Percentiles rank a stretch among this genome's conserved stretches.
Conservation (phyloP, 805 yeast genomes). For the Hanseniaspora pseudoguilliermondii region DNA sequence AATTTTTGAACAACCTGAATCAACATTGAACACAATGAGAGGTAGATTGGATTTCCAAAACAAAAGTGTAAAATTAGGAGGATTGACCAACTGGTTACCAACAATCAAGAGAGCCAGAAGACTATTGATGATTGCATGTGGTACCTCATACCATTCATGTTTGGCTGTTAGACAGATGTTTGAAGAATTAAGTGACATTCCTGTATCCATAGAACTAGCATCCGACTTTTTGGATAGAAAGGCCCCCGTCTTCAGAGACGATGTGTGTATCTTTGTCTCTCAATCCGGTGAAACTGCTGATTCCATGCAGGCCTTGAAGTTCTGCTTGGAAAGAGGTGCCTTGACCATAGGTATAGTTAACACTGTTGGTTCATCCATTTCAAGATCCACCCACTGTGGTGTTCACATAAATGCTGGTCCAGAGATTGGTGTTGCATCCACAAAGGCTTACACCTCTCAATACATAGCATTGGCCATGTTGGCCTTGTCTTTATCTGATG, state of each 20-base stretch:
- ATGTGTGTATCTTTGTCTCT: conserved; percentile 91
- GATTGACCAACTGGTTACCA: conserved; percentile 69
- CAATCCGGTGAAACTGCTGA: conserved; percentile 99
- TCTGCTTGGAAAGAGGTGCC: conserved; percentile 94
- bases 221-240: conserved; percentile 89
- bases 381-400: conserved; percentile 97
- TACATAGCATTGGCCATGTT: conserved; percentile 94
- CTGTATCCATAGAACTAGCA: conserved; percentile 84
- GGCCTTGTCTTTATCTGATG: conserved; percentile 89
- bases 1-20: conserved; percentile 96
- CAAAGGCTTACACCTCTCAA: conserved; percentile 97
- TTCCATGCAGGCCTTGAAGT: conserved; percentile 84
- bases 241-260: conserved; percentile 97
- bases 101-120: conserved; percentile 90
- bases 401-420: conserved; percentile 99
- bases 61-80: conserved; percentile 70
- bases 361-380: conserved; percentile 91
- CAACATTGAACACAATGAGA: conserved; percentile 96
- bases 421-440: conserved; percentile 97
- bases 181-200: conserved; percentile 92
- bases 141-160: conserved; percentile 98
- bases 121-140: conserved; percentile 96
- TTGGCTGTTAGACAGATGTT: conserved; percentile 91
- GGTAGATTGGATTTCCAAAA: conserved; percentile 92
- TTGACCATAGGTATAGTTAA: conserved; percentile 95